Conservation (phyloP, 2,329 filamentous ascomycete genomes). For the Alternaria postmessia region DNA sequence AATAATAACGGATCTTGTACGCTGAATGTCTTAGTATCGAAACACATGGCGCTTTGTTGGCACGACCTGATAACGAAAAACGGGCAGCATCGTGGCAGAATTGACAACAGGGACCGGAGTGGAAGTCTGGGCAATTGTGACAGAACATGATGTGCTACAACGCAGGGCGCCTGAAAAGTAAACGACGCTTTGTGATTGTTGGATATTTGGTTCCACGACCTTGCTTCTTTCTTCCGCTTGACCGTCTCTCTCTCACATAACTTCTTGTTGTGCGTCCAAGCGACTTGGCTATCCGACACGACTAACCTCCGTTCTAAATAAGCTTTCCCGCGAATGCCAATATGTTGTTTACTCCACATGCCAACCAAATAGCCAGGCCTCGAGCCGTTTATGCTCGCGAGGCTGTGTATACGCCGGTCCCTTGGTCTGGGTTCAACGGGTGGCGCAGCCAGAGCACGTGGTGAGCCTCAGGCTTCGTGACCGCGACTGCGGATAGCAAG, state of each 20-base stretch:
- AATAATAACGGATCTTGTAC: neutral
- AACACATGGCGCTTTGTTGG: constrained; percentile 4
- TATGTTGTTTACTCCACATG: neutral
- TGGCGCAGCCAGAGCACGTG: constrained; percentile 22
- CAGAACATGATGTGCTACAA: neutral
- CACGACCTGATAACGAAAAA: neutral
- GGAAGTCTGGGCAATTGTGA: neutral
- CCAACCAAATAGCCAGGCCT: neutral
- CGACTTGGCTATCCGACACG: neutral
- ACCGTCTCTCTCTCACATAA: neutral
- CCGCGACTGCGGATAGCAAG: neutral
- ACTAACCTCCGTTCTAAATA: neutral
- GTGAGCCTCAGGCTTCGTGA: constrained; percentile 12
- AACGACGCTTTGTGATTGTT: constrained; percentile 1
- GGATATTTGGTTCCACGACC: neutral
- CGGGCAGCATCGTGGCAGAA: neutral
- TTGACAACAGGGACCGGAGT: neutral
- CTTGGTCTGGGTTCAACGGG: constrained; percentile 12
- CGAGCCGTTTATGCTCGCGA: constrained; percentile 2
- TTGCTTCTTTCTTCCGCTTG: neutral
- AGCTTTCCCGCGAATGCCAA: neutral
- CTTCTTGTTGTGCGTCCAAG: neutral
- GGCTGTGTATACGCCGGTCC: constrained; percentile 15
- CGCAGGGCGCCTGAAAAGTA: constrained; percentile 4
- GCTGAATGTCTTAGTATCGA: neutral